phyloP scores from a whole-genome alignment of 164 flowering plant genomes.

The Pachysandra terminalis region DNA sequence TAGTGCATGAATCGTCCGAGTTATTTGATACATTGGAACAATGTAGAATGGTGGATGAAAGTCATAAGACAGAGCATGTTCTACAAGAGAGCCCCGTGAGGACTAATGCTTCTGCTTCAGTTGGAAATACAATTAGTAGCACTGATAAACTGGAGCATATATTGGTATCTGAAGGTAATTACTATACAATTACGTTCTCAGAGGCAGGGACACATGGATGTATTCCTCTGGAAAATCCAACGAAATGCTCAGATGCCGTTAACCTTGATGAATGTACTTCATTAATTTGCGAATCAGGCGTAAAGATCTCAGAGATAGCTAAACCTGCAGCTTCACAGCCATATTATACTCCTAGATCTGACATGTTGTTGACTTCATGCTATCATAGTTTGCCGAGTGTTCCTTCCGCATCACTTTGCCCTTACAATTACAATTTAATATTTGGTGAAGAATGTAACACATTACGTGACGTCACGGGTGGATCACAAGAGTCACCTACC shows the following conservation, averaged over 20 bases:
- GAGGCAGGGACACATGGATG: conserved; percentile 29
- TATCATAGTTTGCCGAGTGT: conserved; percentile 22
- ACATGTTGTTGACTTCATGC: conserved; percentile 26
- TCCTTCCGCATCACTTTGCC: conserved; percentile 18
- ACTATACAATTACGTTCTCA: conserved; percentile 28
- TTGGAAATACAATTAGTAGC: conserved; percentile 16
- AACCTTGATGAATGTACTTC: conserved; percentile 29
- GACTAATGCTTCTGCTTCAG: conserved; percentile 26
- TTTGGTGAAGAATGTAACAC: conserved; percentile 25
- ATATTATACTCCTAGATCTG: conserved; percentile 27
- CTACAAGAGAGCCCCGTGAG: conserved; percentile 26
- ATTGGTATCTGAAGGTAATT: conserved; percentile 35
- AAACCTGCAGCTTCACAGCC: conserved; percentile 24
- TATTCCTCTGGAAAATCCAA: conserved; percentile 26
- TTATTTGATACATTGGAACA: conserved; percentile 22
- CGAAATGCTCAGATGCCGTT: conserved; percentile 22
- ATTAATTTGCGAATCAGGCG: conserved; percentile 25
- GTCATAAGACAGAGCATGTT: conserved; percentile 23
- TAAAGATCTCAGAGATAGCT: conserved; percentile 24
- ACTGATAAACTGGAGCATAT: conserved; percentile 31
- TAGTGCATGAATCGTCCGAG: conserved; percentile 32
- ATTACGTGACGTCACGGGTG: conserved; percentile 20
- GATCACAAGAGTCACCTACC: conserved; percentile 30
- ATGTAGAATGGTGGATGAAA: conserved; percentile 23
- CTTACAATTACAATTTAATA: conserved; percentile 21